Conservation (phyloP, 768 basidiomycete species). For the Collybiopsis luxurians region DNA sequence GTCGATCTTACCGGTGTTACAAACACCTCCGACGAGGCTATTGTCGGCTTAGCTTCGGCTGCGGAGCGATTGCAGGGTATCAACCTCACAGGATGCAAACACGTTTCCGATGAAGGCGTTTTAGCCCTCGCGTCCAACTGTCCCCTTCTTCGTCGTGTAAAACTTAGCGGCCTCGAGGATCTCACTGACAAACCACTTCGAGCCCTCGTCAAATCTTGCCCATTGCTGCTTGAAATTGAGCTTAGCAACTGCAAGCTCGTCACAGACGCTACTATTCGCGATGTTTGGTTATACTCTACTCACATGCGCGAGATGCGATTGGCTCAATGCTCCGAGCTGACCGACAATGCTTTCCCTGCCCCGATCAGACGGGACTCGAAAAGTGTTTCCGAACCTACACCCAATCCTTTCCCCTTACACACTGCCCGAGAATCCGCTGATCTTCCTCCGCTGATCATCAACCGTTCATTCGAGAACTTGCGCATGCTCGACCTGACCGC, state of each 20-base stretch:
- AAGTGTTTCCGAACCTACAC: constrained; percentile 25
- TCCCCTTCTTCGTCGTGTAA: constrained; percentile 82
- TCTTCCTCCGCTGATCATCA: constrained; percentile 64
- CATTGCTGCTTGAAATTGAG: constrained; percentile 91
- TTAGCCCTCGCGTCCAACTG: constrained; percentile 73
- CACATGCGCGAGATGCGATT: constrained; percentile 92
- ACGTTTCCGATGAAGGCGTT: constrained; percentile 76
- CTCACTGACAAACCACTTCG: constrained; percentile 79
- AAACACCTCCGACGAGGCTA: constrained; percentile 66
- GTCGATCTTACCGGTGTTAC: constrained; percentile 78
- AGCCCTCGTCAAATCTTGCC: constrained; percentile 73
- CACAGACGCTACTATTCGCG: constrained; percentile 74
- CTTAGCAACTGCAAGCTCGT: constrained; percentile 80
- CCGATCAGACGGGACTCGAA: constrained; percentile 41
- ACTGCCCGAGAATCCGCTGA: constrained; percentile 33
- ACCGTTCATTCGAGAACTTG: constrained; percentile 73
- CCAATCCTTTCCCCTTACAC: constrained; percentile 41
- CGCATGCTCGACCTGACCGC: constrained; percentile 93
- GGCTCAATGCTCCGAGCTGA: constrained; percentile 73
- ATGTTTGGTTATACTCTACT: constrained; percentile 76
- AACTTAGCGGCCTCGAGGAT: constrained; percentile 73
- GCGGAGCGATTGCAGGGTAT: constrained; percentile 86
- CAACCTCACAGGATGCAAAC: constrained; percentile 82
- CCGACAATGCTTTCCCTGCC: constrained; percentile 84
- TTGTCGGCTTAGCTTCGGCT: constrained; percentile 65